phyloP scores from a whole-genome alignment of 2,329 filamentous ascomycete genomes.

The Pleomassaria siparia region DNA sequence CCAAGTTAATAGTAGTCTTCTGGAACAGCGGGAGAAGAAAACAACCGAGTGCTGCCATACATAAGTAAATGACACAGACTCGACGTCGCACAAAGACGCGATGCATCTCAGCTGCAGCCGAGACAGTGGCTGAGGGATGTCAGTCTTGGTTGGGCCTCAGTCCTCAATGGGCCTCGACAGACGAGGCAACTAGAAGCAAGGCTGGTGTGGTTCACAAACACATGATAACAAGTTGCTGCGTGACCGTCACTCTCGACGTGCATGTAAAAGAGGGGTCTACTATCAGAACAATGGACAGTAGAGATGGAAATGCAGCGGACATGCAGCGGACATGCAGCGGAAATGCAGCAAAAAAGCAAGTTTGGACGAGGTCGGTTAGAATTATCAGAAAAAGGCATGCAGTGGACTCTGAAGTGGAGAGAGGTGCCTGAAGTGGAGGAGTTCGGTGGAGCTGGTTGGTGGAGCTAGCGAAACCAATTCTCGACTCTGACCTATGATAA shows the following conservation, averaged over 20 bases:
- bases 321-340: too few relatives aligned
- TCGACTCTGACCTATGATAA: neutral
- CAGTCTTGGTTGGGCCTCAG: neutral
- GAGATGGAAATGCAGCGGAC: too few relatives aligned
- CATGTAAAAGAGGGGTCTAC: constrained; percentile 5
- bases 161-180: neutral
- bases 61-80: neutral
- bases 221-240: constrained; percentile 8
- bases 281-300: neutral
- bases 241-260: constrained; percentile 3
- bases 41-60: neutral
- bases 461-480: neutral
- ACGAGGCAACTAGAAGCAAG: neutral
- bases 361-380: neutral
- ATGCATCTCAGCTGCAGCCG: neutral
- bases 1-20: neutral
- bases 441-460: neutral
- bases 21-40: neutral
- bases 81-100: neutral
- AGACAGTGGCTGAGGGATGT: neutral
- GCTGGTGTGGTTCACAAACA: neutral
- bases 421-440: neutral
- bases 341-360: too few relatives aligned
- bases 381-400: neutral
- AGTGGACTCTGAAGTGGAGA: too few relatives aligned